Conservation (phyloP, 2,329 filamentous ascomycete species). For the Scedosporium apiospermum region DNA sequence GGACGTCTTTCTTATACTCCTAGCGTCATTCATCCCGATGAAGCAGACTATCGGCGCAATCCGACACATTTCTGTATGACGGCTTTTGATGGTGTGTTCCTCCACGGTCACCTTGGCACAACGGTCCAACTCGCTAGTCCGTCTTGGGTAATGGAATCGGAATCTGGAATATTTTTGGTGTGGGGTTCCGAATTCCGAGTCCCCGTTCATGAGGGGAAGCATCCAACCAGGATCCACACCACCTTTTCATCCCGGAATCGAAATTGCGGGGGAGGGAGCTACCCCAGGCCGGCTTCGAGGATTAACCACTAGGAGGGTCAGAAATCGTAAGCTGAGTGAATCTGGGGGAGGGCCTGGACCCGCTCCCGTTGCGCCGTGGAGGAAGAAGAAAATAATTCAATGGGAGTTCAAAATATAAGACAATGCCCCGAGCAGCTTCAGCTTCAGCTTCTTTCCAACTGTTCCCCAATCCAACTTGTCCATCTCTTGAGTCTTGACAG, state of each 20-base stretch:
- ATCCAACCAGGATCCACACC: neutral
- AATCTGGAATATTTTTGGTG: constrained; percentile 1
- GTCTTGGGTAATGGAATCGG: constrained; percentile 1
- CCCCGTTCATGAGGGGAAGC: neutral
- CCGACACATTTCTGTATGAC: no score
- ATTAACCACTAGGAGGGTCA: neutral
- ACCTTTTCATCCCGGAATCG: neutral
- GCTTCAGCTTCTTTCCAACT: no score
- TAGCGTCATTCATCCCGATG: no score
- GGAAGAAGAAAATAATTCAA: neutral
- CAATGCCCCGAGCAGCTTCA: neutral
- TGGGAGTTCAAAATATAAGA: neutral
- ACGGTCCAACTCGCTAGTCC: neutral
- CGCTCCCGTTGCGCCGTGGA: neutral
- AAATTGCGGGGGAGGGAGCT: neutral
- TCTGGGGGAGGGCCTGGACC: neutral
- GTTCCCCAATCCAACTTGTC: no score
- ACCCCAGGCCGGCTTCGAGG: neutral
- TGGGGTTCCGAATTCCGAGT: neutral
- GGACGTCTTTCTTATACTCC: neutral
- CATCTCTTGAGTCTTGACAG: neutral
- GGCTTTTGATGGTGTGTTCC: neutral
- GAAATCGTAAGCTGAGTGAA: neutral
- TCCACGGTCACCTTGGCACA: neutral
- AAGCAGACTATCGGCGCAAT: neutral